Conservation (phyloP, 2,329 filamentous ascomycete species). For the Cercospora beticola region DNA sequence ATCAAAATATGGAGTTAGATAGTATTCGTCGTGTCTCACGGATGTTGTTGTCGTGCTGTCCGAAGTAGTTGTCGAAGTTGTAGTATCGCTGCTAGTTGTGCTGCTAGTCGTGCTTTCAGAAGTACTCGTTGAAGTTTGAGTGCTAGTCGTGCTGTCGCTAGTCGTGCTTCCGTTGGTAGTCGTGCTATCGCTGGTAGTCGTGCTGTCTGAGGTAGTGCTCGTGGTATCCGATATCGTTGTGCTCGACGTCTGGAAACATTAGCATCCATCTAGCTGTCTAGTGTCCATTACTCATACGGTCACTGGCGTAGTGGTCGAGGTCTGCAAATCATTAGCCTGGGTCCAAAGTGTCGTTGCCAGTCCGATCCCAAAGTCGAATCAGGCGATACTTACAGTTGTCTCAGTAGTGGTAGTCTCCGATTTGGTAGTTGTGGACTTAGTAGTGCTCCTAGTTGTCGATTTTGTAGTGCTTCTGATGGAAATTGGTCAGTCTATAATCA, state of each 20-base stretch:
- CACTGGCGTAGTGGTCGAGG: background rate
- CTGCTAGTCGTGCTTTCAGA: too few relatives aligned
- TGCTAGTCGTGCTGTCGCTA: background rate
- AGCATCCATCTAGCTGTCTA: background rate
- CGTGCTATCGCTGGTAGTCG: background rate
- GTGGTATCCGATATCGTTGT: background rate
- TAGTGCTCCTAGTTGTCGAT: background rate
- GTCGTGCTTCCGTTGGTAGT: background rate
- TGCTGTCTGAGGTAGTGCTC: background rate
- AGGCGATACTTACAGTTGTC: background rate
- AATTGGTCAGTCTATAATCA: too few relatives aligned
- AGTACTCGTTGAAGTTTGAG: too few relatives aligned
- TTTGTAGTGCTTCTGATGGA: background rate
- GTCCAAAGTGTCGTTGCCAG: too few relatives aligned
- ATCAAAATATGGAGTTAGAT: background rate
- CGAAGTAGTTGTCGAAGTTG: background rate
- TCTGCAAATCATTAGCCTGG: background rate
- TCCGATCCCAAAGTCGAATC: too few relatives aligned
- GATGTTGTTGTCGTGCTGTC: background rate
- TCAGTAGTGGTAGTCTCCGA: background rate
- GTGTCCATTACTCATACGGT: background rate
- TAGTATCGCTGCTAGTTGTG: background rate
- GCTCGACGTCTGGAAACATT: background rate
- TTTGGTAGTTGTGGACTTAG: background rate
- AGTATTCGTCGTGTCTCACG: background rate